These are phyloP conservation scores for Pseudopyricularia cyperi DNA, from an alignment of 2,329 filamentous ascomycete species.

Conservation along the genomic window DNA sequence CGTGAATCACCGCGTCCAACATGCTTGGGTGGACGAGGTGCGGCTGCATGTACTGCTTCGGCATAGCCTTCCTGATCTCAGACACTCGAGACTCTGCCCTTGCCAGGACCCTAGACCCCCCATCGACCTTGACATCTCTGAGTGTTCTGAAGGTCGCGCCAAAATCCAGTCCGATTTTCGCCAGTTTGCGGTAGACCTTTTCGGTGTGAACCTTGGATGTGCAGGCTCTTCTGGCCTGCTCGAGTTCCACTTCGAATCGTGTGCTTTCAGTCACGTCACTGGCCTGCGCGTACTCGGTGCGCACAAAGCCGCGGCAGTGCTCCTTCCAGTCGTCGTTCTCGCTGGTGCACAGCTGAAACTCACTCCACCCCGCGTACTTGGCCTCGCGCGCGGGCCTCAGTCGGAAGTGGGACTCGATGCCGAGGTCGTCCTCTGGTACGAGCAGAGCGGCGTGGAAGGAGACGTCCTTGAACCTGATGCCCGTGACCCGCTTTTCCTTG, in stretches of 20 bases:
- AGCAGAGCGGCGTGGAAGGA: constrained; percentile 11
- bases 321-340: constrained; percentile 9
- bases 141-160: constrained; percentile 9
- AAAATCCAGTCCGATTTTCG: constrained; percentile 9
- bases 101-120: not conserved
- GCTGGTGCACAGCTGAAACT: constrained; percentile 13
- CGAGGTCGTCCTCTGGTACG: constrained; percentile 8
- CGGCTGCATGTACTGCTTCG: constrained; percentile 7
- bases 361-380: constrained; percentile 7
- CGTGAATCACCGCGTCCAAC: constrained; percentile 8
- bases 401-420: constrained; percentile 8
- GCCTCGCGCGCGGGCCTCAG: constrained; percentile 5
- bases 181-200: constrained; percentile 3
- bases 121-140: constrained; percentile 7
- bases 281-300: constrained; percentile 2
- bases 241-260: not conserved
- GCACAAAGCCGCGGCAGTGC: constrained; percentile 12
- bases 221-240: constrained; percentile 4
- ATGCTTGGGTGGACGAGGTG: constrained; percentile 10
- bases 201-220: constrained; percentile 4
- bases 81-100: not conserved
- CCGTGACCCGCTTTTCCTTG: constrained; percentile 12
- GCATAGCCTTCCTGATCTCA: constrained; percentile 4
- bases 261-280: too few species aligned
- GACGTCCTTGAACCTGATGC: constrained; percentile 8